Conservation (phyloP, 805 yeast genomes). For the Barnettozyma salicaria region DNA sequence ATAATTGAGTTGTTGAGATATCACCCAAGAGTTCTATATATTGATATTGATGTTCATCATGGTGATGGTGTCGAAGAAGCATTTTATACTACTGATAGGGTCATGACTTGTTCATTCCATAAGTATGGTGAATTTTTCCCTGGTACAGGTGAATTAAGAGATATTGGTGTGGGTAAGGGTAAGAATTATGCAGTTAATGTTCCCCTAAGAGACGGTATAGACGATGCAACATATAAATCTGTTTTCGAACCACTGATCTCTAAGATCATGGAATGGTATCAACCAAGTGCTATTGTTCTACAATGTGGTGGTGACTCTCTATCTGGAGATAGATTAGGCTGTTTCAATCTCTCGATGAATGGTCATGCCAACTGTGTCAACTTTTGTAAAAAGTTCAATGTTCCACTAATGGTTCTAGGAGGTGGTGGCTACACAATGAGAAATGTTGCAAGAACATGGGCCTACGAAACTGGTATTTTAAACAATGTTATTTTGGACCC, state of each 20-base stretch:
- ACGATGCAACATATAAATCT: constrained; percentile 86
- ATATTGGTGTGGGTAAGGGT: constrained; percentile 84
- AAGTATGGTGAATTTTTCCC: constrained; percentile 96
- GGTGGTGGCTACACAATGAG: constrained; percentile 99
- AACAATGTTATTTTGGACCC: constrained; percentile 61
- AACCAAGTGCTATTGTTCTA: constrained; percentile 89
- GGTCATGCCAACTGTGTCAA: constrained; percentile 97
- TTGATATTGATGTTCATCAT: constrained; percentile 93
- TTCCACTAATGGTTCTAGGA: constrained; percentile 87
- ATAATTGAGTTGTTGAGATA: constrained; percentile 78
- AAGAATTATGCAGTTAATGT: constrained; percentile 84
- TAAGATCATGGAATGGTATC: constrained; percentile 47
- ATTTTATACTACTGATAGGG: constrained; percentile 88
- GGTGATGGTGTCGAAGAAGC: constrained; percentile 99
- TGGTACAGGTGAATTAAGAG: constrained; percentile 92
- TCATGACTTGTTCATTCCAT: constrained; percentile 94
- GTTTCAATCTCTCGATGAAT: constrained; percentile 84
- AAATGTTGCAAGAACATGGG: constrained; percentile 92
- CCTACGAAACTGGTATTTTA: constrained; percentile 82
- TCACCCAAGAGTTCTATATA: constrained; percentile 88
- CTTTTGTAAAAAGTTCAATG: constrained; percentile 79
- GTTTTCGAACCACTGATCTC: constrained; percentile 86
- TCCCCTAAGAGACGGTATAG: constrained; percentile 92
- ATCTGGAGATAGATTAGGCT: constrained; percentile 89
- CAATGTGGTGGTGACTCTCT: constrained; percentile 98